Evolutionary conservation across 75 land plant species (phyloP), one percentile per base, ranked within the genome.

Genomic region (Sequoia sempervirens): DNA sequence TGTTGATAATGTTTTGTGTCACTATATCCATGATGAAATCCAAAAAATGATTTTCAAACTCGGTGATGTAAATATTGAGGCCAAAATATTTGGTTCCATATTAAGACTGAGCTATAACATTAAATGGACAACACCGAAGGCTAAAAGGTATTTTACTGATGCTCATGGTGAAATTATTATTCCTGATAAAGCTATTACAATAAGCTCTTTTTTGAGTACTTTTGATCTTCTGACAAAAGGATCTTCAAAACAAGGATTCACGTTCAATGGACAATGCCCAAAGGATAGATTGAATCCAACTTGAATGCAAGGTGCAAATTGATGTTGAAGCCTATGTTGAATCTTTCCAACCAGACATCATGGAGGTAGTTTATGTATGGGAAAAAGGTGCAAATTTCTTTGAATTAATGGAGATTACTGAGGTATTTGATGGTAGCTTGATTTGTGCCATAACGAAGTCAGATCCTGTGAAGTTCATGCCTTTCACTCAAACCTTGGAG

Each of bases 351-450:
- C 93, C 95, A 1, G 98, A 97, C 74, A 91, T 97, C 13, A 97
- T 97, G 99, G 98, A 97, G 83, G 93, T 94, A 68, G 95, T 94
- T 4, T 92, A 93, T 89, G 87, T 93, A 28, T 97, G 99, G 99
- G 86, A 92, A 28, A 93, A 92, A 84, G 99, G 99, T 28, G 90
- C 95, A 69, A 96, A 94, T 47, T 97, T 97, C 85, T 88, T 88
- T 34, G 94, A 96, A 84, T 91, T 97, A 1, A 94, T 97, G 99
- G 91, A 93, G 79, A 89, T 91, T 17, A 88, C 96, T 10, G 91
- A 86, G 20, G 98, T 92, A 26, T 93, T 95, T 85, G 99, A 97
- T 78, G 99, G 99, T 9, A 97, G 98, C 80, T 86, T 97, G 47
- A 96, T 97, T 80, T 90, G 99, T 75, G 99, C 99, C 2, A 87